Evolutionary conservation across 345 rosid species (phyloP), one percentile per base, ranked within the genome.

Genomic region (Euclidium syriacum): DNA sequence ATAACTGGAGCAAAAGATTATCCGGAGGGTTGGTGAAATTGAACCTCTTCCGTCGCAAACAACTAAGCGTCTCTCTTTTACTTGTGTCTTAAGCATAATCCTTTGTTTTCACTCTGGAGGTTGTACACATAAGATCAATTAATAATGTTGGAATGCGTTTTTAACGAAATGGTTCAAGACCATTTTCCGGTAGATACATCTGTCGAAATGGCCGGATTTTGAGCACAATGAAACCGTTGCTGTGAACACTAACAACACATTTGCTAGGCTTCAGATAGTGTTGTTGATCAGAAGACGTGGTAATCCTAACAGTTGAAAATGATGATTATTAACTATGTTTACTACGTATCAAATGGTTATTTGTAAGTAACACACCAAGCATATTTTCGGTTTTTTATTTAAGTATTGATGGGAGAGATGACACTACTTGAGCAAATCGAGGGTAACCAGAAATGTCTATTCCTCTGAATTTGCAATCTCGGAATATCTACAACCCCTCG

Each of bases 321-420:
- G n/a, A n/a, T 26, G 6, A 22, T 32, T 59, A 30, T 44, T 18
- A 18, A 20, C 17, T 30, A 33, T 60, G 44, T 7, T 22, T 46
- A 24, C 22, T 43, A 33, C 23, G 32, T 14, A 46, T 29, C 18
- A 19, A 56, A 52, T 1, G 58, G 34, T 33, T 3, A 7, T 1
- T 55, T 5, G n/a, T n/a, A n/a, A n/a, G 10, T 38, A 56, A 56
- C 19, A 19, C 16, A 24, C 30, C 56, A 61, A 34, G 1, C 34
- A n/a, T n/a, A 33, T 14, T 7, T 35, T 5, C 11, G 3, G 2
- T 16, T 15, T 12, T 14, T 19, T 3, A 0, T 9, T 14, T 30
- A 52, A 52, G 81, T 83, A 3, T 95, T 86, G 16, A 86, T 53
- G 20, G 76, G 75, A 8, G 96, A 88, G 65, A 83, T 48, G 55